These are phyloP conservation scores for Talaromyces nanjingensis DNA, from an alignment of 495 filamentous ascomycete species.

Conservation along the genomic window DNA sequence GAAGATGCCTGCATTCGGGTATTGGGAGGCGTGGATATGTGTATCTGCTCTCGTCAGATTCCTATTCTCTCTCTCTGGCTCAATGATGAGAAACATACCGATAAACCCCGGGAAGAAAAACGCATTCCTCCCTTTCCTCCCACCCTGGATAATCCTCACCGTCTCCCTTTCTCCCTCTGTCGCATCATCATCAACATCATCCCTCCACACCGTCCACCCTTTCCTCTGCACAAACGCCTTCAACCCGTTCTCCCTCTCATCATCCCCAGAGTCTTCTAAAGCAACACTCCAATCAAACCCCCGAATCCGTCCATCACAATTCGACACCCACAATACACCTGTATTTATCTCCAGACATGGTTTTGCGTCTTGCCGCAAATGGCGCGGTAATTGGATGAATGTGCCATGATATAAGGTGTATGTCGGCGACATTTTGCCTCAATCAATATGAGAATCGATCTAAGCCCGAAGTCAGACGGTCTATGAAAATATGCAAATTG, in stretches of 20 bases:
- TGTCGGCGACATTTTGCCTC: conserved; percentile 14
- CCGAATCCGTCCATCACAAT: conserved; percentile 52
- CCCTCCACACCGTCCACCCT: conserved; percentile 24
- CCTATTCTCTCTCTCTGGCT: conserved; percentile 3
- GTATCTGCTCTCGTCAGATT: conserved; percentile 52
- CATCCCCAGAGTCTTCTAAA: conserved; percentile 26
- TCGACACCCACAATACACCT: conserved; percentile 60
- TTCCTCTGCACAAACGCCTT: conserved; percentile 38
- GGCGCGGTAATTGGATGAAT: conserved; percentile 36
- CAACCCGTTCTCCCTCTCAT: conserved; percentile 27
- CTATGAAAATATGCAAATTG: too few relatives aligned
- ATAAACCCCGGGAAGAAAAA: conserved; percentile 97
- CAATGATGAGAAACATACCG: conserved; percentile 39
- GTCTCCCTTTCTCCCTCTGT: not conserved
- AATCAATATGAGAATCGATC: not conserved
- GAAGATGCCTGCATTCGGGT: conserved; percentile 87
- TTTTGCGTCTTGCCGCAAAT: conserved; percentile 10
- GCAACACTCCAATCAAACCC: conserved; percentile 28
- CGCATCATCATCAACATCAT: not conserved
- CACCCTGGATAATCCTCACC: conserved; percentile 24
- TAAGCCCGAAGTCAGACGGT: too few relatives aligned
- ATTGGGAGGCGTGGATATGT: conserved; percentile 90
- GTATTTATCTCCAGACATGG: conserved; percentile 33
- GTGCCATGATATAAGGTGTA: conserved; percentile 39
- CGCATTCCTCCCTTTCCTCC: conserved; percentile 28